Evolutionary conservation across 2,329 filamentous ascomycete genomes (phyloP).

Genomic region (Diplodia corticola): DNA sequence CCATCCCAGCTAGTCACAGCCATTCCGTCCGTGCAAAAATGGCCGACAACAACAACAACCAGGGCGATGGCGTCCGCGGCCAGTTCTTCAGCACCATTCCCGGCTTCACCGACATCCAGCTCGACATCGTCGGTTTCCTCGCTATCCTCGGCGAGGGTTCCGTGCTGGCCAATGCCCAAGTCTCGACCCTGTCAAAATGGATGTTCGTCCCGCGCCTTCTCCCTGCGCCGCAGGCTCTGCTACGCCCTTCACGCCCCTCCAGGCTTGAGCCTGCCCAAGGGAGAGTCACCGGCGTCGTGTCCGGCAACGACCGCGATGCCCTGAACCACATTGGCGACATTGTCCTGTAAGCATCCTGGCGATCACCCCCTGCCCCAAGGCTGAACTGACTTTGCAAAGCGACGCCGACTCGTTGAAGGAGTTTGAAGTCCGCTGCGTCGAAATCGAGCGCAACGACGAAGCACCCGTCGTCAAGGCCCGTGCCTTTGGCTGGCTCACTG

Average conservation of each 20-base stretch:
- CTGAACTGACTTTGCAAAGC: slow-evolving; percentile 26
- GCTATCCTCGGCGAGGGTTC: slow-evolving; percentile 55
- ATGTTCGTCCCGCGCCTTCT: slow-evolving; percentile 53
- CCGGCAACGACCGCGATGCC: slow-evolving; percentile 48
- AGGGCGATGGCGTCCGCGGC: not conserved
- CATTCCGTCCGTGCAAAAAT: not conserved
- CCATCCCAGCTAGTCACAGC: slow-evolving; percentile 1
- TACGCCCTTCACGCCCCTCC: slow-evolving; percentile 47
- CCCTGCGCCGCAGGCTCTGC: slow-evolving; percentile 53
- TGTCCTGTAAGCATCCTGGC: slow-evolving; percentile 40
- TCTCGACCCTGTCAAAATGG: slow-evolving; percentile 51
- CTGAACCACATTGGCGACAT: slow-evolving; percentile 53
- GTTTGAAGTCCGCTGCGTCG: slow-evolving; percentile 45
- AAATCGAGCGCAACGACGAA: slow-evolving; percentile 37
- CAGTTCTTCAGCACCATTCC: slow-evolving; percentile 23
- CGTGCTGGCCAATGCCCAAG: slow-evolving; percentile 52
- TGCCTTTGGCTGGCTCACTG: slow-evolving; percentile 48
- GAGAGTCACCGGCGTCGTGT: slow-evolving; percentile 48
- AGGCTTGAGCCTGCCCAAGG: slow-evolving; percentile 44
- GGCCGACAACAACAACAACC: not conserved
- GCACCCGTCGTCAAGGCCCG: slow-evolving; percentile 44
- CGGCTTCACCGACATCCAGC: slow-evolving; percentile 42
- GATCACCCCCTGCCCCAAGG: not conserved
- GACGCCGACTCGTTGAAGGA: slow-evolving; percentile 39
- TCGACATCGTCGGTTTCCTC: slow-evolving; percentile 59